Base-by-base conservation (phyloP, 306 rosid genomes). In the Malus sieversii region DNA sequence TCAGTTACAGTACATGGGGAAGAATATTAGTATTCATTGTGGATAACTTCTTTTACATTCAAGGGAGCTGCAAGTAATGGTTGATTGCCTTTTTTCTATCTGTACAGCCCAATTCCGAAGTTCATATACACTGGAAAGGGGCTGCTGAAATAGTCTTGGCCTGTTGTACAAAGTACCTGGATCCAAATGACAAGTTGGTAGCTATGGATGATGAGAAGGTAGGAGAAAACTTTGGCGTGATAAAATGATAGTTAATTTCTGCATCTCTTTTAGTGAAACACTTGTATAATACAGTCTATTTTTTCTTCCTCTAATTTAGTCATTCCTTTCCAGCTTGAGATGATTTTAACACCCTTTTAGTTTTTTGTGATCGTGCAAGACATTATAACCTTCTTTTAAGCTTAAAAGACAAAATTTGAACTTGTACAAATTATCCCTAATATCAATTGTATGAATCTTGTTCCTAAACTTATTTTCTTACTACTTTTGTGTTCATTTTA, bases 51-150 rank as follows among this genome's bases (percentile, higher is more conserved):
- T 61, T 84, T 61, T 42, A 58, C 75, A 52, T 77, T 61, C 55
- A 48, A 48, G 55, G 20, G 20, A 15, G 69, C 72, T 52, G 18
- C 58, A 70, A 77, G 69, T 83, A 61, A 11, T 72, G 65, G 42
- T 63, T 82, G 67, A 66, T 30, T 53, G 70, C 38, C 70, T 29
- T 74, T 29, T 33, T 71, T 25, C 42, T 57, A 4, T 66, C 15
- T 51, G 70, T 68, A 29, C 93, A 93, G 98, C 57, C 85, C 13
- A 80, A 85, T 60, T 74, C 88, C 42, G 73, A 87, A 82, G 86
- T 88, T 78, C 97, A 87, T 81, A 76, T 93, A 82, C 97, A 93
- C 77, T 93, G 98, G 98, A 93, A 93, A 84, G 98, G 98, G 78
- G 98, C 98, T 67, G 98, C 98, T 65, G 98, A 93, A 80, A 80